Conservation (phyloP, 768 basidiomycete genomes). For the Amanita polypyramis region DNA sequence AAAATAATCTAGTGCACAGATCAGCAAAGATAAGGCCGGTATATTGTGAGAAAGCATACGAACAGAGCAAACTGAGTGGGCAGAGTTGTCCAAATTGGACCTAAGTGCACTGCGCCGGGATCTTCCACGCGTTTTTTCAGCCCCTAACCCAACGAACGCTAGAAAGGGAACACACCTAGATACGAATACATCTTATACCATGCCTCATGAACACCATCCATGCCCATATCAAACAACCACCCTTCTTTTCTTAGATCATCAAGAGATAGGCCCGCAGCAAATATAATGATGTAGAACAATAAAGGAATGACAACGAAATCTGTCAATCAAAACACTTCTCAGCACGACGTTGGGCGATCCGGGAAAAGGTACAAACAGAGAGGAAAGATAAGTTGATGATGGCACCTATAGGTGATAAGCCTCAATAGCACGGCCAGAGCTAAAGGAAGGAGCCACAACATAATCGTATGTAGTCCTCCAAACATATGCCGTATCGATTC, state of each 20-base stretch:
- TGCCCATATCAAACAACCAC: constrained; percentile 78
- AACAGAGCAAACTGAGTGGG: constrained; percentile 92
- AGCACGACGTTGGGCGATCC: background rate
- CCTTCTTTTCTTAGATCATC: constrained; percentile 47
- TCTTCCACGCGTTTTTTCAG: constrained; percentile 29
- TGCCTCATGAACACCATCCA: constrained; percentile 20
- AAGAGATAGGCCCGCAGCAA: constrained; percentile 51
- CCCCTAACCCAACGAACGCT: background rate
- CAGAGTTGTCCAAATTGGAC: constrained; percentile 68
- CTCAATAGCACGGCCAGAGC: constrained; percentile 67
- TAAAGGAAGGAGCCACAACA: constrained; percentile 75
- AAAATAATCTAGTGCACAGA: constrained; percentile 46
- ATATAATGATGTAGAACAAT: constrained; percentile 76
- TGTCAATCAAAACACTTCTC: constrained; percentile 16
- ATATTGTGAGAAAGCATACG: constrained; percentile 18
- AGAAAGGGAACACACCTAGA: constrained; percentile 38
- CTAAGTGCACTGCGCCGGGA: constrained; percentile 45
- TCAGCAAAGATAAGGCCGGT: background rate
- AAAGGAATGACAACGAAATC: constrained; percentile 76
- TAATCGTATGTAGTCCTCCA: constrained; percentile 46
- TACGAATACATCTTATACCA: constrained; percentile 88
- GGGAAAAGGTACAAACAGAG: constrained; percentile 41
- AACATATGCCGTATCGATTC: constrained; percentile 62
- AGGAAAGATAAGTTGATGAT: constrained; percentile 90
- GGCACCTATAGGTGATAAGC: constrained; percentile 65